Percentiles rank a stretch among this genome's conserved stretches.
These are phyloP conservation scores for Fraxinus ornus DNA, from an alignment of 305 asterid species.

Conservation along the genomic window DNA sequence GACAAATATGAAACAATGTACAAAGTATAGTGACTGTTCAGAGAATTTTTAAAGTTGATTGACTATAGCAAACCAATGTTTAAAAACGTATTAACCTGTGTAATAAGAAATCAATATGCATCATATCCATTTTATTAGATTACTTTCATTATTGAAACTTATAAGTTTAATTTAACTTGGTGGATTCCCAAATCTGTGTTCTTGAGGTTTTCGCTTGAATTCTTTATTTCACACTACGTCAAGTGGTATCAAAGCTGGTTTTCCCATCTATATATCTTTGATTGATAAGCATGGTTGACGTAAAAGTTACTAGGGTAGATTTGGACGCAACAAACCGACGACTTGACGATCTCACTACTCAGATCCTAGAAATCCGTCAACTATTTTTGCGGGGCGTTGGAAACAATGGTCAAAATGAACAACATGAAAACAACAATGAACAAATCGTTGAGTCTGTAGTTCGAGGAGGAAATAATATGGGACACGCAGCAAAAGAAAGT, in stretches of 20 bases:
- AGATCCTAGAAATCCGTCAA: background rate
- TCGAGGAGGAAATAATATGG: background rate
- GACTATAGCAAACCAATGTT: no score
- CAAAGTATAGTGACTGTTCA: background rate
- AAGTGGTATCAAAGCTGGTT: background rate
- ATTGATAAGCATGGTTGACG: background rate
- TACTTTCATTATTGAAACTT: no score
- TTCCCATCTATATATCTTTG: background rate
- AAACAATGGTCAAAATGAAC: background rate
- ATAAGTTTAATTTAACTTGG: no score
- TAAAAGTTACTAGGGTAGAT: background rate
- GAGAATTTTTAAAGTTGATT: no score
- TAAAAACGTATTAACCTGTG: background rate
- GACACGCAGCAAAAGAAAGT: background rate
- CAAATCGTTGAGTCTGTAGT: background rate
- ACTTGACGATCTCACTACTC: background rate
- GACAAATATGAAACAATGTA: background rate
- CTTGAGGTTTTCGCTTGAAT: no score
- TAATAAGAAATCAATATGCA: background rate
- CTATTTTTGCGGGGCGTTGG: background rate
- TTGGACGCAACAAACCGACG: background rate
- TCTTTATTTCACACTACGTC: no score
- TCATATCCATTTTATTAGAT: background rate
- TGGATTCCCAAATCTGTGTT: no score
- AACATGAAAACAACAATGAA: background rate